Conservation (phyloP, 176 grass and related monocot species). For the Melocanna baccifera region DNA sequence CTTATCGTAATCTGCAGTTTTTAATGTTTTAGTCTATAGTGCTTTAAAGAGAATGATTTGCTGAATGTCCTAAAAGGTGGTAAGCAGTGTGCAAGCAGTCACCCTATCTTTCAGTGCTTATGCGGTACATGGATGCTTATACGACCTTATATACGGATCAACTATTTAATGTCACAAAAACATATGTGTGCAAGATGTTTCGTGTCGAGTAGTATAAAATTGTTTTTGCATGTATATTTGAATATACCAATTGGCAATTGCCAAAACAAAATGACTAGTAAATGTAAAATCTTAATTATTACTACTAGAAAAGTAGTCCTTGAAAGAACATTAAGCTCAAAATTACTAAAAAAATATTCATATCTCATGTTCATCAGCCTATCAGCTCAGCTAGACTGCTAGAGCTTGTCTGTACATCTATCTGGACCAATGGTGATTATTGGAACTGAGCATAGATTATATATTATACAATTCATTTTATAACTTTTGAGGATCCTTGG, state of each 20-base stretch:
- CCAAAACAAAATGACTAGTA: neutral
- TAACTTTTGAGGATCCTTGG: neutral
- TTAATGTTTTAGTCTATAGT: neutral
- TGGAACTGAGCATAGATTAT: neutral
- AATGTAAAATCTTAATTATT: neutral
- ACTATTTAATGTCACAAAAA: neutral
- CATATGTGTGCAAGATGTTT: neutral
- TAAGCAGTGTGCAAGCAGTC: too few species aligned
- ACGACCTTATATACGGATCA: constrained; percentile 3
- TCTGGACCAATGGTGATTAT: neutral
- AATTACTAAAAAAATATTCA: neutral
- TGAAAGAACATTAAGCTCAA: neutral
- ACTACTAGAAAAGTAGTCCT: neutral
- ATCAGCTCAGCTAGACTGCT: neutral
- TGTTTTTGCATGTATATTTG: neutral
- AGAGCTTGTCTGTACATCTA: neutral
- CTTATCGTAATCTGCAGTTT: neutral
- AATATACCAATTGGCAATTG: neutral
- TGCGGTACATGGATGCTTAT: neutral
- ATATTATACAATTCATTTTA: neutral
- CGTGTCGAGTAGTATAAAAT: neutral
- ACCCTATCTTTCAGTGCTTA: neutral
- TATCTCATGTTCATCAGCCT: neutral
- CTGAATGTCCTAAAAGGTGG: neutral
- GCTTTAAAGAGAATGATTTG: neutral